phyloP scores from a whole-genome alignment of 2,329 filamentous ascomycete genomes.

The Phaeosphaeria sp. region DNA sequence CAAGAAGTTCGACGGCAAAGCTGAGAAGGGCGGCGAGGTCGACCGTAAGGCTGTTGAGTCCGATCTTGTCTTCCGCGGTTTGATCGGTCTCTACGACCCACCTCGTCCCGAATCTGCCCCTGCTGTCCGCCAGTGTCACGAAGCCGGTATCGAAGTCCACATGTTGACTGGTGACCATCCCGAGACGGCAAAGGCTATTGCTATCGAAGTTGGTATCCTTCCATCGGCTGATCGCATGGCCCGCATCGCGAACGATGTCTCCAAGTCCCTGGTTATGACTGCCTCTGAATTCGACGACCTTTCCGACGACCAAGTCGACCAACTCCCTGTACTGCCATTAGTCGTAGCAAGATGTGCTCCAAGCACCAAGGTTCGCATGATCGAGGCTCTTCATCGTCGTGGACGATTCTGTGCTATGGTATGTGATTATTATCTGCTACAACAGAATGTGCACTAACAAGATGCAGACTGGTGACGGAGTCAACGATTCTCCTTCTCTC shows the following conservation, averaged over 20 bases:
- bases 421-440: too few species aligned
- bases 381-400: conserved; percentile 82
- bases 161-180: conserved; percentile 59
- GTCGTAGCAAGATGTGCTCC: conserved; percentile 87
- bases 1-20: conserved; percentile 52
- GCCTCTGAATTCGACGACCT: conserved; percentile 76
- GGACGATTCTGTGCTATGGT: conserved; percentile 78
- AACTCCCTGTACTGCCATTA: conserved; percentile 75
- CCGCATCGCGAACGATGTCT: conserved; percentile 35
- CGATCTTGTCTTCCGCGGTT: conserved; percentile 74
- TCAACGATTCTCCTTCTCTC: conserved; percentile 84
- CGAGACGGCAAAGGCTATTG: conserved; percentile 55
- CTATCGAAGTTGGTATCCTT: conserved; percentile 56
- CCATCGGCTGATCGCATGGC: conserved; percentile 31
- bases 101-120: conserved; percentile 79
- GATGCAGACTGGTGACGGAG: conserved; percentile 74
- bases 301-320: conserved; percentile 75
- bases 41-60: conserved; percentile 70
- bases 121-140: conserved; percentile 53
- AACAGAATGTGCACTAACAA: conserved; percentile 6
- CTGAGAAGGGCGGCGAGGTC: conserved; percentile 51
- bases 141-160: conserved; percentile 56
- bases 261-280: conserved; percentile 44
- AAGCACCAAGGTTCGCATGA: conserved; percentile 89
- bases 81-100: conserved; percentile 86